Conservation (phyloP, 2,329 filamentous ascomycete species). For the Ophiostoma sp. region DNA sequence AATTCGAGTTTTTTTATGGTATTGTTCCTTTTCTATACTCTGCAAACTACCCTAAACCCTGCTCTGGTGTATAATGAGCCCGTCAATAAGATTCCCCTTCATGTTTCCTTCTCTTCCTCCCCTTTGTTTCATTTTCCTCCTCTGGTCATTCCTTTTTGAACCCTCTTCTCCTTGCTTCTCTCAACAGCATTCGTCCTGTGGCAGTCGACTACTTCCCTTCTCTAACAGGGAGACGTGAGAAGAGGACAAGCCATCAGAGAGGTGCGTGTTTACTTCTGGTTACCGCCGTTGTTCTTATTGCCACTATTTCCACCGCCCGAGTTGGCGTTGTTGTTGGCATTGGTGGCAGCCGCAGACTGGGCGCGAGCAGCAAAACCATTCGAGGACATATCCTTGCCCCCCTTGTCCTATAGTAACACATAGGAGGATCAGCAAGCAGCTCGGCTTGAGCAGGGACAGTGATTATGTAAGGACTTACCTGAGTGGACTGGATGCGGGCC, state of each 20-base stretch:
- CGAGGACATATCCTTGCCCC: conserved; percentile 1
- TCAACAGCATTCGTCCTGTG: not conserved
- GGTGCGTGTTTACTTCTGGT: not conserved
- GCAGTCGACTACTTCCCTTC: not conserved
- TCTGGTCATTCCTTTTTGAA: not conserved
- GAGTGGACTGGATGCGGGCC: not conserved
- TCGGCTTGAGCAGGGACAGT: too few species aligned
- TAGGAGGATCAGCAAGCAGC: not conserved
- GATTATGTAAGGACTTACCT: not conserved
- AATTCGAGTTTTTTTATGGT: not conserved
- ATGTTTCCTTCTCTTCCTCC: not conserved
- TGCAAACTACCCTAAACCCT: not conserved
- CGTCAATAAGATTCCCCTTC: not conserved
- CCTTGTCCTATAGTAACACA: not conserved
- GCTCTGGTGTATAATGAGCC: not conserved
- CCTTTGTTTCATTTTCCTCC: not conserved
- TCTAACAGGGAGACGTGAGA: not conserved
- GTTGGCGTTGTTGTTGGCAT: not conserved
- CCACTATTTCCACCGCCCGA: not conserved
- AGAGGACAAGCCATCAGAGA: not conserved
- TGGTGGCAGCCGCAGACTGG: not conserved
- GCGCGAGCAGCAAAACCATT: not conserved
- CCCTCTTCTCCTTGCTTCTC: not conserved
- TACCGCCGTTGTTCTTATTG: not conserved
- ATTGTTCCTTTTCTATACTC: not conserved